Base-by-base conservation (phyloP, 352 stramenopile genomes). In the Globisporangium orthogonon region DNA sequence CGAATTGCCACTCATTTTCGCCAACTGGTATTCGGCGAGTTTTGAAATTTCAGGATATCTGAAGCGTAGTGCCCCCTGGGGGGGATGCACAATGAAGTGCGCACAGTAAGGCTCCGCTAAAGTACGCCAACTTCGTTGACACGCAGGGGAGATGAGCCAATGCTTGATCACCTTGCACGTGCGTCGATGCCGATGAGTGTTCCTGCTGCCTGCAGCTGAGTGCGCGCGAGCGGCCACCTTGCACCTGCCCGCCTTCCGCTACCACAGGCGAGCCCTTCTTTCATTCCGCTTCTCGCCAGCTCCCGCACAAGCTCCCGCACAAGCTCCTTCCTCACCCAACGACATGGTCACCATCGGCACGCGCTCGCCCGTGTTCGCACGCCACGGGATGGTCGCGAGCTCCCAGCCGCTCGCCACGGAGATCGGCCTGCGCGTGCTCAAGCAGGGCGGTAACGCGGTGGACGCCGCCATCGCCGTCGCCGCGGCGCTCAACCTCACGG, bases 331-430 rank as follows among this genome's bases (percentile, higher is more conserved):
- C 14, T 45, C 5, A 15, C 41, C 28, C 41, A 31, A 50, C 30
- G 23, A 23, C 4, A 80, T 87, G 74, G 72, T 87, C 30, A 69
- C 60, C 15, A 81, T 87, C 46, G 76, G 76, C 31, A 81, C 62
- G 57, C 83, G 95, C 53, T 97, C 90, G 23, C 84, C 91, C 0
- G 76, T 98, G 33, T 86, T 96, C 62, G 94, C 74, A 31, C 80
- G 76, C 23, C 74, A 97, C 64, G 94, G 82, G 54, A 97, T 96
- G 77, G 94, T 98, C 28, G 76, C 95, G 11, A 95, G 89, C 48
- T 97, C 89, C 56, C 96, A 98, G 76, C 91, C 94, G 39, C 66
- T 98, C 5, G 94, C 96, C n/a, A 90, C 77, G n/a, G 84, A 95
- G 40, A 95, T 97, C 54, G 96, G 96, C 1, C 44, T 97, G 40